A percentile compares a stretch with the other conserved stretches of the same genome.
Conservation (phyloP, 345 rosid species). For the Hibiscus mutabilis region DNA sequence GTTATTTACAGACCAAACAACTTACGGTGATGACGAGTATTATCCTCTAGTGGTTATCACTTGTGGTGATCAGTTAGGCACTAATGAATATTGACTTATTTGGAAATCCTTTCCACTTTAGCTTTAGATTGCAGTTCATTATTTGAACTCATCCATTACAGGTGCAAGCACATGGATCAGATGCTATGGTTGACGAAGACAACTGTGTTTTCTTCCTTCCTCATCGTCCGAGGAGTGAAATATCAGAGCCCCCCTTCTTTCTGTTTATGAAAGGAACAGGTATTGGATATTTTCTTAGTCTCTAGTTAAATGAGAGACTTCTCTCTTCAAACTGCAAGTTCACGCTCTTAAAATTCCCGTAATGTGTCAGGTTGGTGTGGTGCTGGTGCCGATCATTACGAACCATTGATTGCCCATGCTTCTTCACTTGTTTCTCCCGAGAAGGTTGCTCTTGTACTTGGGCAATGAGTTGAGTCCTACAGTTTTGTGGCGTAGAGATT, state of each 20-base stretch:
- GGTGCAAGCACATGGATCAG: slow-evolving; percentile 99
- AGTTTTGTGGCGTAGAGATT: slow-evolving; percentile 46
- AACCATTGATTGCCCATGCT: slow-evolving; percentile 75
- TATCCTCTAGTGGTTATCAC: background rate
- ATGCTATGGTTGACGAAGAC: slow-evolving; percentile 94
- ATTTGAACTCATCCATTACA: slow-evolving; percentile 19
- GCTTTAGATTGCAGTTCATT: background rate
- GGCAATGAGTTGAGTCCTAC: slow-evolving; percentile 16
- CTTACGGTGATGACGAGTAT: background rate
- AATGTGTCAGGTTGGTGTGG: slow-evolving; percentile 82
- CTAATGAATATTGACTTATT: no score
- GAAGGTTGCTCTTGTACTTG: slow-evolving; percentile 78
- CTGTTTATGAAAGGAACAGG: slow-evolving; percentile 99
- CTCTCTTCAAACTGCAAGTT: background rate
- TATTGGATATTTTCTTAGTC: slow-evolving; percentile 11
- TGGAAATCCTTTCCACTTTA: background rate
- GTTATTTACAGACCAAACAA: background rate
- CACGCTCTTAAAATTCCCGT: background rate
- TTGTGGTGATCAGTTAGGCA: background rate
- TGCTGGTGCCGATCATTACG: slow-evolving; percentile 98
- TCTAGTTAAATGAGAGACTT: no score
- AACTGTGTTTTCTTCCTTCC: slow-evolving; percentile 96
- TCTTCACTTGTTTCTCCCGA: slow-evolving; percentile 64
- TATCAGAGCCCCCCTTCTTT: slow-evolving; percentile 74
- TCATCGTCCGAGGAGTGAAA: slow-evolving; percentile 80